Evolutionary conservation across 257 asterid genomes (phyloP).

Genomic region (Nicotiana knightiana): DNA sequence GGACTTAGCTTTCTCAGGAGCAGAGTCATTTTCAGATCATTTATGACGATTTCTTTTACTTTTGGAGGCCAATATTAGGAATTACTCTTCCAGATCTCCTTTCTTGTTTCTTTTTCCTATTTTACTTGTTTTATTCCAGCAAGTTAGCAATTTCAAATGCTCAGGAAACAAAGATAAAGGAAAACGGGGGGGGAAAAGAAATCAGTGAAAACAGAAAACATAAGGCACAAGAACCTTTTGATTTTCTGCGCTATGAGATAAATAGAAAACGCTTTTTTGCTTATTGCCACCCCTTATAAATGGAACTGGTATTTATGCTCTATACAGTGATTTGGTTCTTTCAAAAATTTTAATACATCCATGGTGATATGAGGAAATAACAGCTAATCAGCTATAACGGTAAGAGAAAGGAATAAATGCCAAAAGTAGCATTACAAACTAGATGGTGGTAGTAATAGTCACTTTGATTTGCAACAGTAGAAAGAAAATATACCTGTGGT

Average conservation of each 20-base stretch:
- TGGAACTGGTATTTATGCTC: background rate
- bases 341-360: background rate
- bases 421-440: background rate
- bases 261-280: background rate
- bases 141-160: background rate
- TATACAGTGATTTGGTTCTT: background rate
- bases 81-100: background rate
- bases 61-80: background rate
- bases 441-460: background rate
- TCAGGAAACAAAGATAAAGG: background rate
- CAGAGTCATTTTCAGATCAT: background rate
- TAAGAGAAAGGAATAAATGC: background rate
- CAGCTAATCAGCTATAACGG: background rate
- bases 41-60: background rate
- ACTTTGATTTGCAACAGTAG: background rate
- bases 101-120: background rate
- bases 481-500: constrained; percentile 55
- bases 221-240: background rate
- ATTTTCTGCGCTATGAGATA: background rate
- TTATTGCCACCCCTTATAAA: background rate
- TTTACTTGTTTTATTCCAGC: background rate
- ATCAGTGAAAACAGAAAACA: background rate
- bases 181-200: background rate
- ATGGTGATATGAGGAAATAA: background rate
- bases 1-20: background rate